These are phyloP conservation scores for Eucalyptus cloeziana DNA, from an alignment of 345 rosid species.

Conservation along the genomic window DNA sequence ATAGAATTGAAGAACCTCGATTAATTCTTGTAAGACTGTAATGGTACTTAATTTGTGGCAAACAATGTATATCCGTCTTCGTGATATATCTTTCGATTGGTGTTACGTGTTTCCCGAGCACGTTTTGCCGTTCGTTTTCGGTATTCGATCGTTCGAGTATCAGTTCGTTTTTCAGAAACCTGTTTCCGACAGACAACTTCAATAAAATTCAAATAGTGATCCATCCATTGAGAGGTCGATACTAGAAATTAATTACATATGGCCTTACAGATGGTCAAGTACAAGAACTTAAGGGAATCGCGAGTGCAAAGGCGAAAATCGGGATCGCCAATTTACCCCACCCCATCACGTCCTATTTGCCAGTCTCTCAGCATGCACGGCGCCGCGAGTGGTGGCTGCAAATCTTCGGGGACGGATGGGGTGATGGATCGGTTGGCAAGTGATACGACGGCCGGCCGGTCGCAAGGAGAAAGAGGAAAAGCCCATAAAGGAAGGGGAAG, in stretches of 20 bases:
- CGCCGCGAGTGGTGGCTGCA: background rate
- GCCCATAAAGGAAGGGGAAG: fast-evolving
- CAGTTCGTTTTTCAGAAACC: no score
- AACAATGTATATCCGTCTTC: no score
- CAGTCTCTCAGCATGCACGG: background rate
- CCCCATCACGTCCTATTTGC: background rate
- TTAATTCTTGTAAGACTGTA: no score
- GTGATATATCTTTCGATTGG: no score
- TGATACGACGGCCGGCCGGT: background rate
- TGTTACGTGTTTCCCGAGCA: no score
- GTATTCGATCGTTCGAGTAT: no score
- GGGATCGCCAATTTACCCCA: background rate
- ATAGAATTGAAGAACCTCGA: no score
- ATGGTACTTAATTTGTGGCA: no score
- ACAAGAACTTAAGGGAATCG: fast-evolving
- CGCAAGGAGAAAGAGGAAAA: background rate
- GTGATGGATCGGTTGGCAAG: background rate
- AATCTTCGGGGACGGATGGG: fast-evolving
- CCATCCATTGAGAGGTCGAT: fast-evolving
- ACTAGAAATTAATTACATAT: fast-evolving
- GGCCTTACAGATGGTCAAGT: background rate
- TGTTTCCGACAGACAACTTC: no score
- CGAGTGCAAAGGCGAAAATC: fast-evolving
- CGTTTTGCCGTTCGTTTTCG: no score
- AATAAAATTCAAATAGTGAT: background rate